Evolutionary conservation across 1,284 basidiomycete genomes (phyloP).

Genomic region (Naganishia albida): DNA sequence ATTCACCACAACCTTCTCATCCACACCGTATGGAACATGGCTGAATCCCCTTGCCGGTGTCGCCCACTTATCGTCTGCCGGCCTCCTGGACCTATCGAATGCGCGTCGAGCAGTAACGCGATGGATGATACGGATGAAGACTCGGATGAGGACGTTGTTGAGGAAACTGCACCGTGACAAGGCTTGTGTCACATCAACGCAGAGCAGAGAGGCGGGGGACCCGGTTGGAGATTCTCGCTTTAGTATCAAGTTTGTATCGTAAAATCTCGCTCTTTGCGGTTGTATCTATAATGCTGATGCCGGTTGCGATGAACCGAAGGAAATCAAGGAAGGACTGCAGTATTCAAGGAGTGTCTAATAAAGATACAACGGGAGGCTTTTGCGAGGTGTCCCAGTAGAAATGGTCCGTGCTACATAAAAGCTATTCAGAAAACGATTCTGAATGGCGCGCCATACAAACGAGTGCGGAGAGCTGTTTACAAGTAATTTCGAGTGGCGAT

Average conservation of each 20-base stretch:
- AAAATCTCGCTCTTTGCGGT: neutral
- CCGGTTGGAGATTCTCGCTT: too few species aligned
- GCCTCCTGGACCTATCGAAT: neutral
- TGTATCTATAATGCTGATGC: neutral
- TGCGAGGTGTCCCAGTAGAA: neutral
- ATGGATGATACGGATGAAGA: slow-evolving; percentile 4
- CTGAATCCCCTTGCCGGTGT: neutral
- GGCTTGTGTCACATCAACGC: too few species aligned
- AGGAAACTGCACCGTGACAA: neutral
- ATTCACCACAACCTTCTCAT: neutral
- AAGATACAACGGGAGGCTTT: neutral
- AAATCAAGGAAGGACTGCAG: too few species aligned
- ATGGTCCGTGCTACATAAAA: neutral
- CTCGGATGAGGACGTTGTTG: neutral
- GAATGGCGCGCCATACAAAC: neutral
- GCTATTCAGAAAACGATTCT: neutral
- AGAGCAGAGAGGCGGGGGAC: too few species aligned
- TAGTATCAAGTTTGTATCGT: too few species aligned
- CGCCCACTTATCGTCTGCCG: neutral
- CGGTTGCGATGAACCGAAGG: too few species aligned
- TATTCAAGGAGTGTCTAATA: neutral
- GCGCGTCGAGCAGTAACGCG: neutral
- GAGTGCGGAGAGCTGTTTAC: neutral
- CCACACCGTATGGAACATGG: neutral
- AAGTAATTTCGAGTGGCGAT: too few species aligned